Evolutionary conservation across 345 rosid species (phyloP).

Genomic region (Eucalyptus pauciflora): DNA sequence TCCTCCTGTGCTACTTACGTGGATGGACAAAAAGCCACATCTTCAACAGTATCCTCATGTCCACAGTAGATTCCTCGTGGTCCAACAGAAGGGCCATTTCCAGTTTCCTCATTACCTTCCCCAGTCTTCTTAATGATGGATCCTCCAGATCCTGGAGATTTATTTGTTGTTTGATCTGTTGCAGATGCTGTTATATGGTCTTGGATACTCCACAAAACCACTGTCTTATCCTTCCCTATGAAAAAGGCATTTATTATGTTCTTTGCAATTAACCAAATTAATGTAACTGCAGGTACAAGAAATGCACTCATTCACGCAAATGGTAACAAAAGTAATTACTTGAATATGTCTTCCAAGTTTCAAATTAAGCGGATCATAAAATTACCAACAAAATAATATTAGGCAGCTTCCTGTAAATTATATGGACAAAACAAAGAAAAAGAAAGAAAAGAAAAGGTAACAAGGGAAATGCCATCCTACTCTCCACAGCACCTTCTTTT

Average conservation of each 20-base stretch:
- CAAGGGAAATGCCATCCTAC: not conserved
- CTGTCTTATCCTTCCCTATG: constrained; percentile 90
- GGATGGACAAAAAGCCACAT: constrained; percentile 89
- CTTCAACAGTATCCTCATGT: constrained; percentile 97
- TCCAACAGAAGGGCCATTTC: constrained; percentile 66
- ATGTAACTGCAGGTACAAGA: not conserved
- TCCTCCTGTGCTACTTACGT: constrained; percentile 38
- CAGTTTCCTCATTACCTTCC: constrained; percentile 56
- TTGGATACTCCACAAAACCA: constrained; percentile 96
- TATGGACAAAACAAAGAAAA: not conserved
- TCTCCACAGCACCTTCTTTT: not conserved
- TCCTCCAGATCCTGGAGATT: constrained; percentile 65
- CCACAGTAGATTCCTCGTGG: constrained; percentile 94
- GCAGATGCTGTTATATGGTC: constrained; percentile 79
- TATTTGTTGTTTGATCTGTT: constrained; percentile 43
- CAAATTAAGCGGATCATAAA: not conserved
- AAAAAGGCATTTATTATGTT: not conserved
- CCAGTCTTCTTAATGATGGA: constrained; percentile 61
- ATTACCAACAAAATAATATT: not conserved
- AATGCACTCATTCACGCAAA: not conserved
- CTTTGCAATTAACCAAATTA: not conserved
- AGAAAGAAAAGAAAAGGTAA: not conserved
- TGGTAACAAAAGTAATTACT: not conserved
- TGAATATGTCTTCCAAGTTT: not conserved
- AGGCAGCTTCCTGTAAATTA: not conserved